Base-by-base conservation (phyloP, 2,329 filamentous ascomycete genomes). In the Metarhizium humberi region DNA sequence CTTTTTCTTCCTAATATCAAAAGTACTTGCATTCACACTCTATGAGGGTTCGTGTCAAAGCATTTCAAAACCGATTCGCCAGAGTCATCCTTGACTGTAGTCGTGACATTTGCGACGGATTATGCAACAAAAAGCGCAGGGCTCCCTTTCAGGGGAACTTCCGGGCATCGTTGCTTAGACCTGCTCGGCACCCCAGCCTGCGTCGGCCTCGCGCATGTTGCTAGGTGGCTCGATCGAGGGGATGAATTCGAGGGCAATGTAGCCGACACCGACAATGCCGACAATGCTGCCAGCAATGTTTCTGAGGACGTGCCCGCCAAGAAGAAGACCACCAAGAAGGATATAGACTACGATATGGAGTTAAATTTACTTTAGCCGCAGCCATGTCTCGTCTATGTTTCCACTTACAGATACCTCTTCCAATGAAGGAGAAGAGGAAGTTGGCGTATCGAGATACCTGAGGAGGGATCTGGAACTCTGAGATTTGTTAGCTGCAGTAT, bases 371-470 rank as follows among this genome's bases (percentile, higher is more conserved):
- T 2, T 0, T 6, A 3, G 3, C 50, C 14, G 30, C 14, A 4
- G 30, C 29, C 13, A 34, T 11, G n/a, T 45, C 13, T 42, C 40
- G n/a, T 20, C 42, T 11, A 18, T 30, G 2, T 48, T 14, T 6
- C 42, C 16, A 85, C 90, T 75, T 84, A 96, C 92, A 97, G 70
- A 90, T 79, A 73, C 94, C 94, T 69, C 94, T 91, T 59, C 94
- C 94, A 63, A 97, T 76, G 80, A 99, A 97, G 56, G 90, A 95
- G 79, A 97, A 97, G 73, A 97, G 86, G 79, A 99, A 99, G 11
- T 90, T 95, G 54, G 91, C 92, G 77, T 97, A 96, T 75, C 90
- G 87, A 56, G 91, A 87, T 54, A 96, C 80, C 71, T 96, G 92
- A 57, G 92, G 90, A 52, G 94, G 92, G 64, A 96, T 92, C 73